Evolutionary conservation across 768 basidiomycete species (phyloP).

Genomic region (Gymnopilus junonius): DNA sequence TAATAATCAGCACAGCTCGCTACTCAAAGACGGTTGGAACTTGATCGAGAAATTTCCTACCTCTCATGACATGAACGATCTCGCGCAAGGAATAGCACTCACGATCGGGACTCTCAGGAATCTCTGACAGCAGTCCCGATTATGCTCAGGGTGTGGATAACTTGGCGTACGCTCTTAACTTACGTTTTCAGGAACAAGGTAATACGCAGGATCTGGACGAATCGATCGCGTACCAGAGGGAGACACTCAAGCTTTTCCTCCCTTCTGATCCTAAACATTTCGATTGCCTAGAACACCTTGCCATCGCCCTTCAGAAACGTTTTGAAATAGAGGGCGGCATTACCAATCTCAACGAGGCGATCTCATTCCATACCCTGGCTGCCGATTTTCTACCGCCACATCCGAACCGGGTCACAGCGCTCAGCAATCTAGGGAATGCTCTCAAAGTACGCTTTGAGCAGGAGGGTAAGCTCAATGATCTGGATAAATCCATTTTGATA

Average conservation of each 20-base stretch:
- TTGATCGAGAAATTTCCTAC: background rate
- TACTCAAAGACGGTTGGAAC: background rate
- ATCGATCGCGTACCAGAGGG: background rate
- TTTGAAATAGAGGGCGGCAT: background rate
- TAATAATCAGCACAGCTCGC: background rate
- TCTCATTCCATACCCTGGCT: background rate
- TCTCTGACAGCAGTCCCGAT: background rate
- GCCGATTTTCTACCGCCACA: background rate
- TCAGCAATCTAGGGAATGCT: background rate
- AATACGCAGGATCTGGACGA: background rate
- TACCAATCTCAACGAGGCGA: background rate
- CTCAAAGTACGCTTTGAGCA: background rate
- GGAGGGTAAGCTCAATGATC: background rate
- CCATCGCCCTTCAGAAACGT: background rate
- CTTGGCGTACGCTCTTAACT: background rate
- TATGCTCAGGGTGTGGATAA: background rate
- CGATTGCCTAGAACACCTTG: background rate
- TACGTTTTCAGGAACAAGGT: background rate
- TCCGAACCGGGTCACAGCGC: background rate
- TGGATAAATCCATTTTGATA: slow-evolving; percentile 10
- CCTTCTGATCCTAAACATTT: background rate
- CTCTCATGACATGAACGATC: background rate
- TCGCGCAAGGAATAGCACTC: background rate
- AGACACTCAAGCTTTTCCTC: background rate
- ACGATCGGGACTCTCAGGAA: background rate